Conservation (phyloP, 768 basidiomycete genomes). For the Porpolomopsis calyptriformis region DNA sequence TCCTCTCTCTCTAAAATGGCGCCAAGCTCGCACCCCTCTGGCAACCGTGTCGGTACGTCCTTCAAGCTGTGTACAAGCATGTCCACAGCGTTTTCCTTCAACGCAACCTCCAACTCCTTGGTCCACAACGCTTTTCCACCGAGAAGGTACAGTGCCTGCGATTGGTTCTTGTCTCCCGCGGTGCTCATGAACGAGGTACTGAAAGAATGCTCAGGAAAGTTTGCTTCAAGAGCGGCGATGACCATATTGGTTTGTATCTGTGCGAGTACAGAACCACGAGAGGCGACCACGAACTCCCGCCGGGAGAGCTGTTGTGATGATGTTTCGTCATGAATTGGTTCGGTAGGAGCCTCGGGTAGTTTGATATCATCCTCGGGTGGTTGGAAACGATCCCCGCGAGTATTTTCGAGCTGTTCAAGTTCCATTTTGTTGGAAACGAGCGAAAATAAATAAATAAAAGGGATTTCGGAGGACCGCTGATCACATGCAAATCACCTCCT, state of each 20-base stretch:
- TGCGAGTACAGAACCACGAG: slow-evolving; percentile 80
- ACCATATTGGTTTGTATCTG: slow-evolving; percentile 84
- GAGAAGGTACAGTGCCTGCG: slow-evolving; percentile 73
- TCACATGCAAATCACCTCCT: too few relatives aligned
- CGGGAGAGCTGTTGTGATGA: too few relatives aligned
- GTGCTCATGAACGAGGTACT: slow-evolving; percentile 42
- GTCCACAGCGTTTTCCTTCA: slow-evolving; percentile 66
- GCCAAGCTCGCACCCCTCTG: slow-evolving; percentile 74
- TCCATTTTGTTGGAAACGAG: too few relatives aligned
- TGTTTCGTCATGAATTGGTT: too few relatives aligned
- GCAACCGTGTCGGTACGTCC: slow-evolving; percentile 84
- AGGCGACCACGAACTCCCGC: slow-evolving; percentile 78
- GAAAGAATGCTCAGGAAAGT: slow-evolving; percentile 27
- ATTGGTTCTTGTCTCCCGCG: slow-evolving; percentile 86
- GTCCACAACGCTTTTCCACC: slow-evolving; percentile 96
- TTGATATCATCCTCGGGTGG: too few relatives aligned
- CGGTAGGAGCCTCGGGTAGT: too few relatives aligned
- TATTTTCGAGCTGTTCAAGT: too few relatives aligned
- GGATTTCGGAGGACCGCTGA: too few relatives aligned
- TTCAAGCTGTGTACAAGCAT: slow-evolving; percentile 90
- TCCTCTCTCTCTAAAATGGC: slow-evolving; percentile 83
- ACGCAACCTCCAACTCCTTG: slow-evolving; percentile 83
- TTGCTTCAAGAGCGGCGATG: slow-evolving; percentile 44
- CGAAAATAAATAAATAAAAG: too few relatives aligned
- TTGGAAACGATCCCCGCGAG: too few relatives aligned